Evolutionary conservation across 805 yeast genomes (phyloP).

Genomic region (Hanseniaspora vineae): DNA sequence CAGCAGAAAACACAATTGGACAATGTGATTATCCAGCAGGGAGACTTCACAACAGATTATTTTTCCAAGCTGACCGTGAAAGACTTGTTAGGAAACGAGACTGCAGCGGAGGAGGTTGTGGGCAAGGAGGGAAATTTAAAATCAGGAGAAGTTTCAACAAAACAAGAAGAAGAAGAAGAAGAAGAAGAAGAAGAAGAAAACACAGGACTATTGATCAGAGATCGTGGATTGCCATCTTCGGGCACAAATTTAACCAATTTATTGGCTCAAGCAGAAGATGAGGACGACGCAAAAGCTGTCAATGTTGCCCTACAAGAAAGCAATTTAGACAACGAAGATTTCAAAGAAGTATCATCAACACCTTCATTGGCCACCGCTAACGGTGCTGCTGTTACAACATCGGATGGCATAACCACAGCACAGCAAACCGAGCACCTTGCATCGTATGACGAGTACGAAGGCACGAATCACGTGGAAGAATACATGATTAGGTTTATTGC

Average conservation of each 20-base stretch:
- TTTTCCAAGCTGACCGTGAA: slow-evolving; percentile 76
- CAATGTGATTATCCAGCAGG: slow-evolving; percentile 92
- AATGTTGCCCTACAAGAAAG: slow-evolving; percentile 77
- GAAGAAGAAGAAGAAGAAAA: slow-evolving; percentile 15
- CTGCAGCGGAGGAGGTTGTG: slow-evolving; percentile 10
- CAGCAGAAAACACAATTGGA: slow-evolving; percentile 90
- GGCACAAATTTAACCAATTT: slow-evolving; percentile 38
- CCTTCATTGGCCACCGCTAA: not conserved
- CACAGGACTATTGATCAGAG: no score
- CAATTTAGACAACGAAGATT: slow-evolving; percentile 76
- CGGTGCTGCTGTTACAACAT: slow-evolving; percentile 1
- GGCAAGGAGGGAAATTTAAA: no score
- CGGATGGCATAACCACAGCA: slow-evolving; percentile 8
- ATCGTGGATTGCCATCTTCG: not conserved
- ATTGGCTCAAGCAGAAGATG: slow-evolving; percentile 91
- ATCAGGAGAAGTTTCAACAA: no score
- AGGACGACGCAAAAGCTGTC: slow-evolving; percentile 82
- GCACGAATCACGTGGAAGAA: slow-evolving; percentile 79
- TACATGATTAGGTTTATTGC: slow-evolving; percentile 90
- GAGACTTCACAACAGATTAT: slow-evolving; percentile 96
- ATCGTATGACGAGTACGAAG: slow-evolving; percentile 29
- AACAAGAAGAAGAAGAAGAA: slow-evolving; percentile 20
- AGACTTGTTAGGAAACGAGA: slow-evolving; percentile 59
- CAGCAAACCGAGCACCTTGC: slow-evolving; percentile 9
- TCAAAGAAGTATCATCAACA: slow-evolving; percentile 35